phyloP scores from a whole-genome alignment of 179 eudicot species.

The Carnegiea gigantea region DNA sequence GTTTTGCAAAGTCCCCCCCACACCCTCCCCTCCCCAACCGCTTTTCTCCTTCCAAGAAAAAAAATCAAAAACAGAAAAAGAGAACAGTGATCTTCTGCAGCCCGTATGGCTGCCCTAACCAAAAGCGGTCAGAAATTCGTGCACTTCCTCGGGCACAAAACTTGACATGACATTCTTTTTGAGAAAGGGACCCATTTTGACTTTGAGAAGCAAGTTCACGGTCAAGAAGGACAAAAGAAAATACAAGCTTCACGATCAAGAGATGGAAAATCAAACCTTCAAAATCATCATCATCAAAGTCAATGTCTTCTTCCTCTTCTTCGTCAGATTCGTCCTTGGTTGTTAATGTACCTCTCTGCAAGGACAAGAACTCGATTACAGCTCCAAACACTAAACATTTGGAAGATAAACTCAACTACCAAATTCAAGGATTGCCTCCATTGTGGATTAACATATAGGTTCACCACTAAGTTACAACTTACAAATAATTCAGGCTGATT shows the following conservation, averaged over 20 bases:
- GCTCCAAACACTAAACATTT: background rate
- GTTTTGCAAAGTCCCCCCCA: background rate
- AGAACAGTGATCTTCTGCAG: background rate
- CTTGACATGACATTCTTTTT: background rate
- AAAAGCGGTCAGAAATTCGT: background rate
- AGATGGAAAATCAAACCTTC: slow-evolving; percentile 45
- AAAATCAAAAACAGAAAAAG: background rate
- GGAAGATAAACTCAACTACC: background rate
- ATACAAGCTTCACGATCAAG: background rate
- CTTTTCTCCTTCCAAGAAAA: background rate
- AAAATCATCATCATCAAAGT: slow-evolving; percentile 76
- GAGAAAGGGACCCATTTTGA: background rate
- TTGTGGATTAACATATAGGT: background rate
- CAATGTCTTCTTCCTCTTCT: slow-evolving; percentile 79
- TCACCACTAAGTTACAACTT: background rate
- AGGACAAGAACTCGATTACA: slow-evolving; percentile 17
- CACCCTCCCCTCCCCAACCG: background rate
- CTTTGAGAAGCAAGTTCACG: background rate
- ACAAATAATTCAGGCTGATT: background rate
- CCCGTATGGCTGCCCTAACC: background rate
- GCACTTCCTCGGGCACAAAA: too few relatives aligned
- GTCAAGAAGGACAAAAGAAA: background rate
- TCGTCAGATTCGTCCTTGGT: slow-evolving; percentile 61
- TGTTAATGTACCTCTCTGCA: slow-evolving; percentile 74
- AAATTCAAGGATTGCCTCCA: background rate